Percentiles rank a stretch among this genome's conserved stretches.
These are phyloP conservation scores for Abortiporus biennis DNA, from an alignment of 1,284 basidiomycete genomes.

Conservation along the genomic window DNA sequence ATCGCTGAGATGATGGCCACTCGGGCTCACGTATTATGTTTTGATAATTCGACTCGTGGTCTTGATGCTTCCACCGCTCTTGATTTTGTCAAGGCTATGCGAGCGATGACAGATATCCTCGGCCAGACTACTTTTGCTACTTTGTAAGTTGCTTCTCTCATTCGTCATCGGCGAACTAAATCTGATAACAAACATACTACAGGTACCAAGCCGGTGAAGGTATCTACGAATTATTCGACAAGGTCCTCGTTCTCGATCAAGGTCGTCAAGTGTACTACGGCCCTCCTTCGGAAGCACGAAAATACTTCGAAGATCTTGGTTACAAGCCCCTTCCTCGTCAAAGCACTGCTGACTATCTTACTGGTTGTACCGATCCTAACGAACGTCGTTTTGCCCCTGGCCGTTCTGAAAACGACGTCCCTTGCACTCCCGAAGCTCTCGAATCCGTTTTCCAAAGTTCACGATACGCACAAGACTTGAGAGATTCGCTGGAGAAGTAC, in stretches of 20 bases:
- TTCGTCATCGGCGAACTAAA: not conserved
- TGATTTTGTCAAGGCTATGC: constrained; percentile 68
- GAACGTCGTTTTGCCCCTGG: constrained; percentile 81
- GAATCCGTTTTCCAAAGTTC: constrained; percentile 66
- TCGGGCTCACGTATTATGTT: constrained; percentile 70
- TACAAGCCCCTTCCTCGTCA: constrained; percentile 72
- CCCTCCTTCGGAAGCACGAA: constrained; percentile 61
- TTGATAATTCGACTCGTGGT: constrained; percentile 83
- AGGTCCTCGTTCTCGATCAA: constrained; percentile 67
- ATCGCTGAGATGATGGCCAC: constrained; percentile 85
- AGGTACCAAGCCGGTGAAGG: constrained; percentile 83
- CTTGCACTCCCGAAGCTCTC: constrained; percentile 68
- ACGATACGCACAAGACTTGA: constrained; percentile 41
- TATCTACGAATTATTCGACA: constrained; percentile 63
- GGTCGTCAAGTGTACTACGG: constrained; percentile 86
- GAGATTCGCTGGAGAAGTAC: constrained; percentile 54
- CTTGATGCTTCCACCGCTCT: constrained; percentile 85
- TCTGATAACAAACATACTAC: not conserved
- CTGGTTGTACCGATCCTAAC: constrained; percentile 77
- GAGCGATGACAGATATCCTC: constrained; percentile 74
- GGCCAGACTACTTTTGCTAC: constrained; percentile 76
- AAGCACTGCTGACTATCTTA: constrained; percentile 75
- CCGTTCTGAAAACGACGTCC: constrained; percentile 57
- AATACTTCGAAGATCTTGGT: constrained; percentile 76
- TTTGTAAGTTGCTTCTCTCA: constrained; percentile 42